These are phyloP conservation scores for Aegilops tauschii DNA, from an alignment of 176 grass and related monocot genomes.

Conservation along the genomic window DNA sequence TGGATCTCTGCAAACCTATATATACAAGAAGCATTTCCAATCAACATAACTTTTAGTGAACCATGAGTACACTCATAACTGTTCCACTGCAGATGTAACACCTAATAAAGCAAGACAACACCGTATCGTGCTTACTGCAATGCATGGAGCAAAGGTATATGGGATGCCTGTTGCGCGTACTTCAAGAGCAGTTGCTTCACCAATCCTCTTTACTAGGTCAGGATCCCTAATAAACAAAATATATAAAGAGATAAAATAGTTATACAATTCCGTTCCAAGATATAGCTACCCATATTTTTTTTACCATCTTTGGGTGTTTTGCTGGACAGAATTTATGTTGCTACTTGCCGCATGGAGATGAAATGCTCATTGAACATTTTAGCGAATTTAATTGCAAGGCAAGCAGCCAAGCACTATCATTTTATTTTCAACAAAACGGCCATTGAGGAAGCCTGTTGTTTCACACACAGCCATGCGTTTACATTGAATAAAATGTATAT, in stretches of 20 bases:
- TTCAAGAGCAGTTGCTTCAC: slow-evolving; percentile 96
- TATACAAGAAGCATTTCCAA: slow-evolving; percentile 20
- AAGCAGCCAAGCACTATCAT: neutral
- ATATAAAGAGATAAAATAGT: neutral
- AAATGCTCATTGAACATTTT: neutral
- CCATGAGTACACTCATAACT: slow-evolving; percentile 13
- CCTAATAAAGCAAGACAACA: slow-evolving; percentile 15
- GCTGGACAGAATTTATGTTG: neutral
- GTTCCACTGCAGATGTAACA: slow-evolving; percentile 4
- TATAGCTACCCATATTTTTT: slow-evolving; percentile 20
- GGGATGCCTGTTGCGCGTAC: slow-evolving; percentile 82
- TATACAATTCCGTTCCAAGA: neutral
- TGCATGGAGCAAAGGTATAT: slow-evolving; percentile 88
- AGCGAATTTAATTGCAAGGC: neutral
- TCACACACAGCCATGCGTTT: neutral
- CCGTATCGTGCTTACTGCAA: slow-evolving; percentile 73
- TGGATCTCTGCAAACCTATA: slow-evolving; percentile 97
- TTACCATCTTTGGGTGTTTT: neutral
- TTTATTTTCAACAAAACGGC: neutral
- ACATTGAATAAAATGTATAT: neutral
- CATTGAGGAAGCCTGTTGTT: slow-evolving; percentile 9
- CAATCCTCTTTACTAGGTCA: slow-evolving; percentile 71
- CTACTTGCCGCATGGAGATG: neutral
- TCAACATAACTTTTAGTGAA: slow-evolving; percentile 22
- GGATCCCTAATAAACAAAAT: slow-evolving; percentile 69